Evolutionary conservation across 2,329 filamentous ascomycete species (phyloP).

Genomic region (Pseudogymnoascus sp.): DNA sequence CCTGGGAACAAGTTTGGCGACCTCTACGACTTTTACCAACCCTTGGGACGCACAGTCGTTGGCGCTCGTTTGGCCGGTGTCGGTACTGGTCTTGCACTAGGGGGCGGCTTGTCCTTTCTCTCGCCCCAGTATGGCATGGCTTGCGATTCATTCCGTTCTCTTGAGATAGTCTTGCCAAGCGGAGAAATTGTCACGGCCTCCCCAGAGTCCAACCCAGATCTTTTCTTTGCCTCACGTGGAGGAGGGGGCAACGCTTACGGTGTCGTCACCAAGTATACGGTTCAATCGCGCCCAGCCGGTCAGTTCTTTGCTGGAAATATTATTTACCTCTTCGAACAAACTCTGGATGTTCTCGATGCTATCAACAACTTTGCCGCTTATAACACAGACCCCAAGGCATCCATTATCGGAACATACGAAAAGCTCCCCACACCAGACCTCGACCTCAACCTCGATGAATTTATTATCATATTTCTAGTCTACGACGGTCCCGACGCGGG

Average conservation of each 20-base stretch:
- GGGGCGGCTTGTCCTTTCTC: constrained; percentile 34
- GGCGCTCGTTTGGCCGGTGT: constrained; percentile 1
- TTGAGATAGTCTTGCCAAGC: constrained; percentile 28
- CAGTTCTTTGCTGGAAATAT: constrained; percentile 27
- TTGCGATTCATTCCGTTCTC: constrained; percentile 40
- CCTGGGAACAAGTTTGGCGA: constrained; percentile 20
- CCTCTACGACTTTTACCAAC: background rate
- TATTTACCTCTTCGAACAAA: constrained; percentile 24
- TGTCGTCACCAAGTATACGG: constrained; percentile 22
- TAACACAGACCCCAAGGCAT: constrained; percentile 30
- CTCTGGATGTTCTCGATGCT: constrained; percentile 24
- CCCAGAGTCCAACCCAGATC: constrained; percentile 23
- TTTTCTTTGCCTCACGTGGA: constrained; percentile 31
- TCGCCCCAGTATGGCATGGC: constrained; percentile 39
- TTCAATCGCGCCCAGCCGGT: constrained; percentile 24
- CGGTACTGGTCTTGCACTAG: background rate
- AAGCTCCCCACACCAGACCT: constrained; percentile 26
- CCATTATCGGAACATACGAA: constrained; percentile 30
- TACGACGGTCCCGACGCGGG: constrained; percentile 30
- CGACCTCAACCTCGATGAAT: constrained; percentile 28
- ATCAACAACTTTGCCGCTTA: constrained; percentile 28
- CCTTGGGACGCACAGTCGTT: background rate
- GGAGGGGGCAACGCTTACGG: constrained; percentile 23
- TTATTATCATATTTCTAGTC: constrained; percentile 30
- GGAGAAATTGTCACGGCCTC: constrained; percentile 24